phyloP scores from a whole-genome alignment of 192 early-diverging fungal species.

The Umbelopsis sp. region DNA sequence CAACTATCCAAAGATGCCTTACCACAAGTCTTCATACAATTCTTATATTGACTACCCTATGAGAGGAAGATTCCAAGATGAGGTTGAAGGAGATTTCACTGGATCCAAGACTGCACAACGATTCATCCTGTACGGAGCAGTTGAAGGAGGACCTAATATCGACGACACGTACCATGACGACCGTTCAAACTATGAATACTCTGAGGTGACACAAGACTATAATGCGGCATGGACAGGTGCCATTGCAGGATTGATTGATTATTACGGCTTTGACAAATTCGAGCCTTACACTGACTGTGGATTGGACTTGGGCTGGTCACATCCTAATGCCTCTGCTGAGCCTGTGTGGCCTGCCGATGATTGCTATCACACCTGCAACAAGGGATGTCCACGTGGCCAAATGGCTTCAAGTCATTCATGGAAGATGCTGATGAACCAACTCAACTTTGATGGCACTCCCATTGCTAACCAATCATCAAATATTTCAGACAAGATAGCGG shows the following conservation, averaged over 20 bases:
- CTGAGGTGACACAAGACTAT: constrained; percentile 53
- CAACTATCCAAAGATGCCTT: constrained; percentile 48
- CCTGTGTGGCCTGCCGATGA: constrained; percentile 40
- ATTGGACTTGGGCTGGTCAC: constrained; percentile 38
- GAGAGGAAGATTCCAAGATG: constrained; percentile 46
- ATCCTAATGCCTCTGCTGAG: constrained; percentile 35
- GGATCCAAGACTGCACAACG: constrained; percentile 40
- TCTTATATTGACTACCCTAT: constrained; percentile 55
- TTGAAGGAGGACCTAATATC: constrained; percentile 58
- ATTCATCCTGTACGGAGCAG: constrained; percentile 56
- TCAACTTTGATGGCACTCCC: background rate
- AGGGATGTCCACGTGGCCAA: constrained; percentile 35
- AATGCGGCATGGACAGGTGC: constrained; percentile 41
- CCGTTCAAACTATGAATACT: constrained; percentile 49
- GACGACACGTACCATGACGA: constrained; percentile 55
- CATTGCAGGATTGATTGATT: constrained; percentile 42
- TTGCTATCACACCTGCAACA: constrained; percentile 47
- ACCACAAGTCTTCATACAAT: constrained; percentile 58
- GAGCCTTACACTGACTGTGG: constrained; percentile 40
- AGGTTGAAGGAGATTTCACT: constrained; percentile 49
- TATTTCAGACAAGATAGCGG: background rate
- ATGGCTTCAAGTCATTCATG: constrained; percentile 34
- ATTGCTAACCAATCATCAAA: background rate
- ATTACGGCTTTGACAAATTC: constrained; percentile 33
- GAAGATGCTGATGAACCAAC: constrained; percentile 24